Percentiles rank a stretch among this genome's conserved stretches.
phyloP scores from a whole-genome alignment of 1,284 basidiomycete species.

The Schizophyllum commune region DNA sequence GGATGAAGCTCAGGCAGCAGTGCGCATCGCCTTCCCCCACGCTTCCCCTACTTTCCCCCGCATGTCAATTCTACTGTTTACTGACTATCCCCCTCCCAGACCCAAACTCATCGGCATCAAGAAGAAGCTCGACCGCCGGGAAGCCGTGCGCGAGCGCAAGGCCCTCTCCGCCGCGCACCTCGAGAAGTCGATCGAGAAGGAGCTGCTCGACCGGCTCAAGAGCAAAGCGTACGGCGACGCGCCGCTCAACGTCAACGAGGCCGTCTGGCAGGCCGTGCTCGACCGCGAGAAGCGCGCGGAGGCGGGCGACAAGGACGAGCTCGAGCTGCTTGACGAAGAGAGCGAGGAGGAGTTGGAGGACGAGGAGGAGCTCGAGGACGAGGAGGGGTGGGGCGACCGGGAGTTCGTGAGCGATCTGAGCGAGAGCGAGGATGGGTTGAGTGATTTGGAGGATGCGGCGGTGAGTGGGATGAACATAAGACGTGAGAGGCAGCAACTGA shows the following conservation, averaged over 20 bases:
- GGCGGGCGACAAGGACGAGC: conserved; percentile 36
- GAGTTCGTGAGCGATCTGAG: conserved; percentile 87
- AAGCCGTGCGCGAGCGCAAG: conserved; percentile 89
- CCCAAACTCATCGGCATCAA: conserved; percentile 93
- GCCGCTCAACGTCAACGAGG: conserved; percentile 97
- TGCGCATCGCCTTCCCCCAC: conserved; percentile 32
- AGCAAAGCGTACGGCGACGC: conserved; percentile 97
- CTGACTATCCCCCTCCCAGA: conserved; percentile 32
- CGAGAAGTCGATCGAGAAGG: conserved; percentile 93
- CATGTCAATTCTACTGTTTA: neutral
- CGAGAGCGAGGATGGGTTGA: conserved; percentile 54
- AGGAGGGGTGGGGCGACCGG: conserved; percentile 58
- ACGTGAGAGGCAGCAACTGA: conserved; percentile 2
- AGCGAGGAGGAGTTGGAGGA: conserved; percentile 41
- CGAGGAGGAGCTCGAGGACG: conserved; percentile 58
- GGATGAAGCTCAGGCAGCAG: conserved; percentile 85
- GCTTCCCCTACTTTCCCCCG: neutral
- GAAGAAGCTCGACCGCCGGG: conserved; percentile 96
- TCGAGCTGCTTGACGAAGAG: conserved; percentile 37
- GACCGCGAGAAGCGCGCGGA: conserved; percentile 54
- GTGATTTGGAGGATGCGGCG: conserved; percentile 65
- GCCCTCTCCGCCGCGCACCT: conserved; percentile 92
- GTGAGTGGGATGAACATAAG: conserved; percentile 28
- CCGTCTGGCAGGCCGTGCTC: conserved; percentile 88
- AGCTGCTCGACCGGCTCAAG: conserved; percentile 91